Evolutionary conservation across 768 basidiomycete genomes (phyloP).

Genomic region (Tylopilus sp.): DNA sequence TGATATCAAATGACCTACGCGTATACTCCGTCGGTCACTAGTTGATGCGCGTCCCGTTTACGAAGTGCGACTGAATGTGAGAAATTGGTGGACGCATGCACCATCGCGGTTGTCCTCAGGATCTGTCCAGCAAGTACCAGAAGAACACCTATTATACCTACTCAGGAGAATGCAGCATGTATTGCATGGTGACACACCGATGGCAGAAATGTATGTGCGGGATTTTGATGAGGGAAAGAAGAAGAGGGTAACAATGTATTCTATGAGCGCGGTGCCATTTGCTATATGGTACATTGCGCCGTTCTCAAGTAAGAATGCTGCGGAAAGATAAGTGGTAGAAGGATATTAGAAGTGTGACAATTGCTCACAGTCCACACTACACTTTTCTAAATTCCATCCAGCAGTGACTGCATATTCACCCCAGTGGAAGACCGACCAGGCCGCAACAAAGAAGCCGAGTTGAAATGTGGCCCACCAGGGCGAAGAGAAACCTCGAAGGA

Average conservation of each 20-base stretch:
- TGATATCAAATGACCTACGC: conserved; percentile 47
- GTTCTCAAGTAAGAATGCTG: conserved; percentile 94
- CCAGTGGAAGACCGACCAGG: conserved; percentile 90
- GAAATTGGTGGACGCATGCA: conserved; percentile 91
- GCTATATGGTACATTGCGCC: conserved; percentile 82
- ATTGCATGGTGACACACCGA: conserved; percentile 44
- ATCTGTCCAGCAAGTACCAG: conserved; percentile 69
- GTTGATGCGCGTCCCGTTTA: conserved; percentile 68
- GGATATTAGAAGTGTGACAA: background rate
- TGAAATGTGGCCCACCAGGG: conserved; percentile 70
- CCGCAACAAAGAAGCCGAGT: conserved; percentile 77
- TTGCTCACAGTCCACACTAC: conserved; percentile 85
- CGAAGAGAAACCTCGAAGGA: conserved; percentile 40
- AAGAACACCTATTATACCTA: conserved; percentile 48
- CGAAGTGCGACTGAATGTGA: conserved; percentile 81
- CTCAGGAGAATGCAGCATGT: background rate
- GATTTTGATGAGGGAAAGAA: conserved; percentile 64
- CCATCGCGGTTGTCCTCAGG: conserved; percentile 90
- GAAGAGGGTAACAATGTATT: conserved; percentile 73
- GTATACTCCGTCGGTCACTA: conserved; percentile 91
- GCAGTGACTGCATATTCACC: conserved; percentile 94
- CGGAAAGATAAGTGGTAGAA: conserved; percentile 1
- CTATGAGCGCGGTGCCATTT: conserved; percentile 69
- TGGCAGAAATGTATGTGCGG: conserved; percentile 50
- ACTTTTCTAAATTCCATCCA: conserved; percentile 91